Conservation (phyloP, 768 basidiomycete genomes). For the Galerina marginata region DNA sequence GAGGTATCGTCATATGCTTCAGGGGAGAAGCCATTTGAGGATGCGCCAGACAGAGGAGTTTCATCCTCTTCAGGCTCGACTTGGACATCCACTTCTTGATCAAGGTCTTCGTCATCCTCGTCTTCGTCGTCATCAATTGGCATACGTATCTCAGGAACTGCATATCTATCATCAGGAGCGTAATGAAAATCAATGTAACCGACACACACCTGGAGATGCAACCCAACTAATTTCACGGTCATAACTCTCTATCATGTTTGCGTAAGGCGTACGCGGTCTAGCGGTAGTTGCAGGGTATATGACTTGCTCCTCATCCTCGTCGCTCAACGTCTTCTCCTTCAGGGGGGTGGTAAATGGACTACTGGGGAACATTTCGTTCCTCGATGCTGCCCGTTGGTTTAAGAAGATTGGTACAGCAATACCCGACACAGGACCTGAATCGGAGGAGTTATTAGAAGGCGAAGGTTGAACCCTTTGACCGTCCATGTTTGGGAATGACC, state of each 20-base stretch:
- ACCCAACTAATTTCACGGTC: slow-evolving; percentile 80
- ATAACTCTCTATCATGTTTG: slow-evolving; percentile 39
- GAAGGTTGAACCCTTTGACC: slow-evolving; percentile 50
- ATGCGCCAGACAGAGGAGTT: slow-evolving; percentile 56
- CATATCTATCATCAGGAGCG: slow-evolving; percentile 4
- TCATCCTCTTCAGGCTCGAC: slow-evolving; percentile 57
- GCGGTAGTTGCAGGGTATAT: slow-evolving; percentile 64
- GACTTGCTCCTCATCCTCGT: slow-evolving; percentile 77
- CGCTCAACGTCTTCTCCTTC: slow-evolving; percentile 58
- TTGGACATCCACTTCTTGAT: slow-evolving; percentile 36
- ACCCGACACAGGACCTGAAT: slow-evolving; percentile 46
- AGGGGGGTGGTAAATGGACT: slow-evolving; percentile 78
- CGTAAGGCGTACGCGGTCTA: slow-evolving; percentile 53
- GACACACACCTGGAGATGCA: slow-evolving; percentile 66
- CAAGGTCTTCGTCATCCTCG: slow-evolving; percentile 54
- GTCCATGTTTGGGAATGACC: slow-evolving; percentile 35
- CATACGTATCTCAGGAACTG: slow-evolving; percentile 69
- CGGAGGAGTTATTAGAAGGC: slow-evolving; percentile 52
- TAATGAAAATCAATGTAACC: slow-evolving; percentile 3
- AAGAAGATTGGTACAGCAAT: slow-evolving; percentile 57
- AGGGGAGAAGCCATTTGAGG: slow-evolving; percentile 51
- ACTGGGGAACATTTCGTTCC: slow-evolving; percentile 64
- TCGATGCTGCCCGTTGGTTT: slow-evolving; percentile 51
- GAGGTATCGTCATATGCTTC: slow-evolving; percentile 58
- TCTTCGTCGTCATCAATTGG: slow-evolving; percentile 67